Conservation (phyloP, 1,139 yeast species). For the Pichia sp. region DNA sequence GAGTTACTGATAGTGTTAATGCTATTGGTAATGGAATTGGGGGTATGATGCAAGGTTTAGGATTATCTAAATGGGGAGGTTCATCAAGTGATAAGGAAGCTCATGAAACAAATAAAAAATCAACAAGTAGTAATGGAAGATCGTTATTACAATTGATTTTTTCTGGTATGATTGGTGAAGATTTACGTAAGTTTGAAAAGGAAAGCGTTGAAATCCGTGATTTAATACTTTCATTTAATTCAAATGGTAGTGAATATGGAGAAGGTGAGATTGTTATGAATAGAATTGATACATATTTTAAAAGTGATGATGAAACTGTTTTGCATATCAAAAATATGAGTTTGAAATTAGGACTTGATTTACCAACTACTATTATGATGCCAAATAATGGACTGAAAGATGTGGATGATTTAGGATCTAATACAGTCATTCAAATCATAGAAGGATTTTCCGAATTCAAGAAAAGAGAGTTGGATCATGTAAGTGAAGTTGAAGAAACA, state of each 20-base stretch:
- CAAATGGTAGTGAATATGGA: neutral
- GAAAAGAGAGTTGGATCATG: neutral
- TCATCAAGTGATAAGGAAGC: constrained; percentile 33
- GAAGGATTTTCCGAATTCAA: neutral
- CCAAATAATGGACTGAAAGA: constrained; percentile 16
- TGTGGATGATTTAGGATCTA: constrained; percentile 4
- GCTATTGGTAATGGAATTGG: constrained; percentile 11
- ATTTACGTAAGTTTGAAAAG: constrained; percentile 54
- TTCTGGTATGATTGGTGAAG: constrained; percentile 70
- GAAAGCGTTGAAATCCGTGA: constrained; percentile 31
- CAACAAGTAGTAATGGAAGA: constrained; percentile 26
- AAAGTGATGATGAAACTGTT: constrained; percentile 28
- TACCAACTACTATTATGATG: constrained; percentile 11
- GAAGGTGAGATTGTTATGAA: constrained; percentile 12
- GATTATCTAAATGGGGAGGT: constrained; percentile 7
- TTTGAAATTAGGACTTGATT: constrained; percentile 15
- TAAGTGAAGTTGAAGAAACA: neutral
- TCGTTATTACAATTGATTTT: constrained; percentile 69
- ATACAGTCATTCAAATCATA: constrained; percentile 1
- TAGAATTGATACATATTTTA: constrained; percentile 27
- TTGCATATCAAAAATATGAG: constrained; percentile 33
- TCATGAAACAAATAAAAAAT: constrained; percentile 23
- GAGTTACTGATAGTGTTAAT: constrained; percentile 29
- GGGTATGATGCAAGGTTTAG: constrained; percentile 14
- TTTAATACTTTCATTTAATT: constrained; percentile 1